Conservation (phyloP, 2,329 filamentous ascomycete species). For the Claviceps citrina region DNA sequence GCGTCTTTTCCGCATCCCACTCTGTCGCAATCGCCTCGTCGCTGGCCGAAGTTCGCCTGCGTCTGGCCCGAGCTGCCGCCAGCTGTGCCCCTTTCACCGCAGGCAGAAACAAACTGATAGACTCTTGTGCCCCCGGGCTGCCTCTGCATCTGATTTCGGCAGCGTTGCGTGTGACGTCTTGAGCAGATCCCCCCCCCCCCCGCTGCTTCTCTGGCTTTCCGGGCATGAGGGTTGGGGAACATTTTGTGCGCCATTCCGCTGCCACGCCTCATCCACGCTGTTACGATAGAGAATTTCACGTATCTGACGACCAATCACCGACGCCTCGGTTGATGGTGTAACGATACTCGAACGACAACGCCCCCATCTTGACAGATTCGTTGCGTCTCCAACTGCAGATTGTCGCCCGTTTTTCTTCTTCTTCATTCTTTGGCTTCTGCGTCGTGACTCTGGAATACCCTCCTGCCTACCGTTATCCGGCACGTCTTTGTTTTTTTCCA, state of each 20-base stretch:
- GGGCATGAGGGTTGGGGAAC: too few species aligned
- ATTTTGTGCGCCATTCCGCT: neutral
- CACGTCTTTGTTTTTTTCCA: slow-evolving; percentile 2
- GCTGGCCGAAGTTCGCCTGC: neutral
- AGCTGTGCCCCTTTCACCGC: neutral
- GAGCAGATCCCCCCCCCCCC: too few species aligned
- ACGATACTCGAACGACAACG: neutral
- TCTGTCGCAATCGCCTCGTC: neutral
- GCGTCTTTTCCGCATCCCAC: too few species aligned
- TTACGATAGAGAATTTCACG: slow-evolving; percentile 1
- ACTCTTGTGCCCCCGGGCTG: slow-evolving; percentile 1
- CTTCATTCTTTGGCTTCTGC: neutral
- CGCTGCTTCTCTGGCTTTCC: too few species aligned
- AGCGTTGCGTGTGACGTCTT: neutral
- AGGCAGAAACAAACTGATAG: too few species aligned
- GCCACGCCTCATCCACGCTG: neutral
- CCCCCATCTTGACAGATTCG: neutral
- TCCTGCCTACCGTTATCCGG: slow-evolving; percentile 11
- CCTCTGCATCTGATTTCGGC: neutral
- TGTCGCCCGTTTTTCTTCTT: too few species aligned
- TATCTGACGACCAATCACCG: neutral
- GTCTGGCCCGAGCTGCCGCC: neutral
- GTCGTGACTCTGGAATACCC: neutral
- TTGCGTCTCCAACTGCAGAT: slow-evolving; percentile 2
- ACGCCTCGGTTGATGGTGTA: slow-evolving; percentile 1